A percentile compares a stretch with the other conserved stretches of the same genome.
Evolutionary conservation across 2,329 filamentous ascomycete genomes (phyloP).

Genomic region (Penicillium sp.): DNA sequence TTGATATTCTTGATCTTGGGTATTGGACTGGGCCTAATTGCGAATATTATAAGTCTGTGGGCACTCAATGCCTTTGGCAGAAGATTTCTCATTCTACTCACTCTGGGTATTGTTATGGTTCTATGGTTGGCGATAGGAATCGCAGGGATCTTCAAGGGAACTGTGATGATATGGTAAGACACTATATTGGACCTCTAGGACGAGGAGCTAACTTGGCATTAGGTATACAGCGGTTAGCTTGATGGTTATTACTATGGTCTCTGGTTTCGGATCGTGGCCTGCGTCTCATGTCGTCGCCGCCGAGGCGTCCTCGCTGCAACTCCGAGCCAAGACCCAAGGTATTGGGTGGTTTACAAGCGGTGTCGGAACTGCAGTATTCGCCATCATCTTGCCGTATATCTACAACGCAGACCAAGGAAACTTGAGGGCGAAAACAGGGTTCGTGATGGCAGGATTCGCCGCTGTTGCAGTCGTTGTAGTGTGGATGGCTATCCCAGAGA

Average conservation of each 20-base stretch:
- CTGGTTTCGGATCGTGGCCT: conserved; percentile 35
- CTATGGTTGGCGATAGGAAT: conserved; percentile 49
- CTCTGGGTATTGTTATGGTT: conserved; percentile 32
- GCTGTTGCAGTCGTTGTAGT: conserved; percentile 29
- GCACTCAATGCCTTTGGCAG: conserved; percentile 43
- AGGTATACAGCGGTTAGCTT: conserved; percentile 42
- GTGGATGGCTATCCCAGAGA: conserved; percentile 53
- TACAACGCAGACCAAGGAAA: conserved; percentile 34
- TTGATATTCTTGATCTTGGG: conserved; percentile 49
- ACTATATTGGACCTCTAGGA: fast-evolving
- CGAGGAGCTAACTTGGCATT: neutral
- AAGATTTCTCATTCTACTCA: conserved; percentile 39
- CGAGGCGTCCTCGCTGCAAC: conserved; percentile 32
- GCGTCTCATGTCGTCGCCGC: conserved; percentile 35
- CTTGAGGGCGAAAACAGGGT: conserved; percentile 20
- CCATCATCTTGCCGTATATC: conserved; percentile 50
- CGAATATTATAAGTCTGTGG: conserved; percentile 47
- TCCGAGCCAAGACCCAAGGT: conserved; percentile 37
- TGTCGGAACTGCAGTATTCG: conserved; percentile 42
- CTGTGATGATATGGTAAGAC: conserved; percentile 41
- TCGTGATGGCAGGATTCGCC: conserved; percentile 22
- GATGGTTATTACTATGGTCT: conserved; percentile 48
- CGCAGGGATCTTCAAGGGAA: conserved; percentile 43
- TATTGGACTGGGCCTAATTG: conserved; percentile 45
- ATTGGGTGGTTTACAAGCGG: conserved; percentile 45